Base-by-base conservation (phyloP, 2,329 filamentous ascomycete species). In the Talaromyces pinophilus region DNA sequence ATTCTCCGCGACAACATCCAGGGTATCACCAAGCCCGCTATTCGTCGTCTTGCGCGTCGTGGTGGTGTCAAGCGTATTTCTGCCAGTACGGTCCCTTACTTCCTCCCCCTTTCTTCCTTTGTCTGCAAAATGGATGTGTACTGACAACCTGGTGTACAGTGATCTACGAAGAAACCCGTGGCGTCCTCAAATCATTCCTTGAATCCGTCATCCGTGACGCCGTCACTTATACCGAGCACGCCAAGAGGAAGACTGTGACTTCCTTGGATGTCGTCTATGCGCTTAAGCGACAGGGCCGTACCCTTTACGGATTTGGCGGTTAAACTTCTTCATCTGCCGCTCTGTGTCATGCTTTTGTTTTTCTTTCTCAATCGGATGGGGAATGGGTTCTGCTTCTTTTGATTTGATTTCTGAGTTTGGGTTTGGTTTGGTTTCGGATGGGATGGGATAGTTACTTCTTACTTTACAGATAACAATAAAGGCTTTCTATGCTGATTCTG, bases 51-150 rank as follows among this genome's bases (percentile, higher is more conserved):
- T 80, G 93, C 93, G 71, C 93, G 93, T 85, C 93, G 93, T 96
- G 93, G 94, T 82, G 93, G 93, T 93, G 93, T 97, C 87, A 97
- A 97, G 92, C 93, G 93, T 97, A 97, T 97, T 79, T 97, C 93
- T 76, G 93, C 93, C 80, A 96, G 65, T 67, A 17, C 28, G 65
- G 63, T 22, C 28, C n/a, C 5, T 8, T 30, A 30, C 5, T 13
- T 11, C 30, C 13, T 10, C 33, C 19, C 33, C n/a, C 54, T 44
- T 54, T 59, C 25, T 25, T 25, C 25, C 25, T 25, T 25, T 25
- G 3, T 25, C 25, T 25, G 25, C 25, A 1, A 25, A 3, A 5
- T 30, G 28, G 28, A 30, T 30, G 28, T 30, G 28, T 30, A 30
- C 28, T 30, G 28, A 30, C 28, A 30, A 30, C 28, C 7, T 6